Evolutionary conservation across 108 stramenopile species (phyloP).

Genomic region (Discostella stelligeroides): DNA sequence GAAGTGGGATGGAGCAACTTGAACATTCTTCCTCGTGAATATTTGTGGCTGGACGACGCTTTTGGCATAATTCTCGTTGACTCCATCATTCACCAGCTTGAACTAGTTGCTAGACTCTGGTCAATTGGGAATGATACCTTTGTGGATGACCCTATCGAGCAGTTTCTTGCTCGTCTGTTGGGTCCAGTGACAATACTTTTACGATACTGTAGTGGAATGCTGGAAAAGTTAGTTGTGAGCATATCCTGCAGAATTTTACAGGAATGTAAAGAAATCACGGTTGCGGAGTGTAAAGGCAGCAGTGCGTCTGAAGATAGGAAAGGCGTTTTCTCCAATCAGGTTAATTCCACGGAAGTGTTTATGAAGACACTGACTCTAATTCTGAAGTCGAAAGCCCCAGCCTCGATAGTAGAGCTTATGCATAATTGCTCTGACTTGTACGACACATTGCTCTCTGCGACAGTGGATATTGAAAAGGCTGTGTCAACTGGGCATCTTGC

Average conservation of each 20-base stretch:
- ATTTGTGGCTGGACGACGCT: slow-evolving; percentile 27
- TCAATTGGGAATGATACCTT: slow-evolving; percentile 1
- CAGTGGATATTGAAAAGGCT: slow-evolving; percentile 17
- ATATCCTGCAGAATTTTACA: slow-evolving; percentile 16
- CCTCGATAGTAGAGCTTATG: slow-evolving; percentile 22
- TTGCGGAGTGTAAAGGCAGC: neutral
- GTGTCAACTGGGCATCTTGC: slow-evolving; percentile 25
- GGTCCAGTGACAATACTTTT: slow-evolving; percentile 36
- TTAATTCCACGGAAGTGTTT: slow-evolving; percentile 13
- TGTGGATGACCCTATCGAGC: slow-evolving; percentile 20
- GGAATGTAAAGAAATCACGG: neutral
- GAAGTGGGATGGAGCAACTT: neutral
- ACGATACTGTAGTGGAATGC: slow-evolving; percentile 32
- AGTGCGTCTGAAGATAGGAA: neutral
- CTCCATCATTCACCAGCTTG: slow-evolving; percentile 20
- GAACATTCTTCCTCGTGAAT: slow-evolving; percentile 8
- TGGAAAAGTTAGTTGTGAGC: slow-evolving; percentile 21
- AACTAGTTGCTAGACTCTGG: slow-evolving; percentile 24
- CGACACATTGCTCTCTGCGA: slow-evolving; percentile 12
- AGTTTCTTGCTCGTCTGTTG: slow-evolving; percentile 22
- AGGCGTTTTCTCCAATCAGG: slow-evolving; percentile 6
- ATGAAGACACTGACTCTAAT: slow-evolving; percentile 31
- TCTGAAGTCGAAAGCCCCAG: slow-evolving; percentile 38
- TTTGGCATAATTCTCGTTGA: slow-evolving; percentile 27
- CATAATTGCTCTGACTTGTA: slow-evolving; percentile 13